A percentile compares a stretch with the other conserved stretches of the same genome.
These are phyloP conservation scores for Fusarium avenaceum DNA, from an alignment of 2,329 filamentous ascomycete genomes.

Conservation along the genomic window DNA sequence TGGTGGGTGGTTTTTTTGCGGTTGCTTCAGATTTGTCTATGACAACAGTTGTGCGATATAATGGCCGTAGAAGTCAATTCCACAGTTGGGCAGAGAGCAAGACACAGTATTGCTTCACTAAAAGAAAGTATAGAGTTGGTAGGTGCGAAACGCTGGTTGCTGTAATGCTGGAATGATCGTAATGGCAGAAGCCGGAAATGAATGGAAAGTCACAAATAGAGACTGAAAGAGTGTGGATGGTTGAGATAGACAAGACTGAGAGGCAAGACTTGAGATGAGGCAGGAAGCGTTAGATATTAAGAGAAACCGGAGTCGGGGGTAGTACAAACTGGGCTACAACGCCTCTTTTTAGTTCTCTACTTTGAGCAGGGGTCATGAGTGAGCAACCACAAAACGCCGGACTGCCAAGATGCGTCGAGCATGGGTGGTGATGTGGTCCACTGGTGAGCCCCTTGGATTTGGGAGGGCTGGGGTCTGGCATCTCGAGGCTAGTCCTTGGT, in stretches of 20 bases:
- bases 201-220: conserved; percentile 50
- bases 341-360: conserved; percentile 45
- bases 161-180: conserved; percentile 50
- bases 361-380: conserved; percentile 40
- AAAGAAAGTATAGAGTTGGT: conserved; percentile 46
- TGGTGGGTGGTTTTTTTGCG: conserved; percentile 21
- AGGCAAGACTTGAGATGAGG: conserved; percentile 36
- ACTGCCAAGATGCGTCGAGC: conserved; percentile 44
- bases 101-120: conserved; percentile 52
- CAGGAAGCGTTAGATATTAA: conserved; percentile 49
- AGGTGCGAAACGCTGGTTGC: conserved; percentile 39
- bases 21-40: conserved; percentile 46
- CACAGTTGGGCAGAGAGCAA: conserved; percentile 46
- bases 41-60: conserved; percentile 38
- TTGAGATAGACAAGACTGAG: conserved; percentile 45
- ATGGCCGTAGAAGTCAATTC: conserved; percentile 54
- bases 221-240: conserved; percentile 46
- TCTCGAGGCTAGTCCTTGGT: conserved; percentile 12
- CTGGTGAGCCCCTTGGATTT: conserved; percentile 44
- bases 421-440: conserved; percentile 43
- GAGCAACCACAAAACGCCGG: conserved; percentile 47
- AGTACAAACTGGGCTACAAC: conserved; percentile 38
- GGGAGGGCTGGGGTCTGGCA: conserved; percentile 19
- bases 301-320: conserved; percentile 44
- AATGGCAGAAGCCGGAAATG: conserved; percentile 48